A percentile compares a stretch with the other conserved stretches of the same genome.
phyloP scores from a whole-genome alignment of 129 eudicot genomes.

The Flaveria trinervia region DNA sequence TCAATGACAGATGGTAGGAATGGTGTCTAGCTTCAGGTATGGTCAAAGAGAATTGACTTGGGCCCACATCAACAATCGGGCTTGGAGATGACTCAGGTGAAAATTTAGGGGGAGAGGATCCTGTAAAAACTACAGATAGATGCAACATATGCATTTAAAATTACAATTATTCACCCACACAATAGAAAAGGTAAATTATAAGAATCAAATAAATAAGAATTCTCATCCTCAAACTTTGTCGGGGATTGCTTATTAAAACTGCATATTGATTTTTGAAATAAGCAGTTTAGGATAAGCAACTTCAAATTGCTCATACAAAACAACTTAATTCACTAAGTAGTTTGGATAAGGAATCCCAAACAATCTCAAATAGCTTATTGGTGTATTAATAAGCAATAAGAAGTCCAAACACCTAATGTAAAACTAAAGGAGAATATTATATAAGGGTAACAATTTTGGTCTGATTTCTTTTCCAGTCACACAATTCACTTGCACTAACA shows the following conservation, averaged over 20 bases:
- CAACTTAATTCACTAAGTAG: not conserved
- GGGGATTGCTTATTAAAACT: slow-evolving; percentile 4
- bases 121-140: slow-evolving; percentile 40
- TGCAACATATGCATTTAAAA: not conserved
- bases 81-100: slow-evolving; percentile 63
- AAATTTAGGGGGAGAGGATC: slow-evolving; percentile 29
- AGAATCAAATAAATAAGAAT: slow-evolving; percentile 9
- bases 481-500: too few relatives aligned
- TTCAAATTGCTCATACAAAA: not conserved
- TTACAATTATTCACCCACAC: slow-evolving; percentile 13
- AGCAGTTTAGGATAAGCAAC: not conserved
- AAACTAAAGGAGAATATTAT: too few relatives aligned
- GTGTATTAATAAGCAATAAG: too few relatives aligned
- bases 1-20: slow-evolving; percentile 57
- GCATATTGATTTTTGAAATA: not conserved
- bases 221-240: not conserved
- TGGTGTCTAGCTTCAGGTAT: slow-evolving; percentile 49
- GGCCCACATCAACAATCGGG: slow-evolving; percentile 63
- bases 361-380: too few relatives aligned
- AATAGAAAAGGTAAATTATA: not conserved
- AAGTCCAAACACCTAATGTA: too few relatives aligned
- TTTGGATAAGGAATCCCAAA: too few relatives aligned
- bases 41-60: slow-evolving; percentile 62
- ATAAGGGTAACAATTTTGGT: too few relatives aligned
- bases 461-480: too few relatives aligned